A percentile compares a stretch with the other conserved stretches of the same genome.
These are phyloP conservation scores for Cyberlindnera galapagoensis DNA, from an alignment of 805 yeast species.

Conservation along the genomic window DNA sequence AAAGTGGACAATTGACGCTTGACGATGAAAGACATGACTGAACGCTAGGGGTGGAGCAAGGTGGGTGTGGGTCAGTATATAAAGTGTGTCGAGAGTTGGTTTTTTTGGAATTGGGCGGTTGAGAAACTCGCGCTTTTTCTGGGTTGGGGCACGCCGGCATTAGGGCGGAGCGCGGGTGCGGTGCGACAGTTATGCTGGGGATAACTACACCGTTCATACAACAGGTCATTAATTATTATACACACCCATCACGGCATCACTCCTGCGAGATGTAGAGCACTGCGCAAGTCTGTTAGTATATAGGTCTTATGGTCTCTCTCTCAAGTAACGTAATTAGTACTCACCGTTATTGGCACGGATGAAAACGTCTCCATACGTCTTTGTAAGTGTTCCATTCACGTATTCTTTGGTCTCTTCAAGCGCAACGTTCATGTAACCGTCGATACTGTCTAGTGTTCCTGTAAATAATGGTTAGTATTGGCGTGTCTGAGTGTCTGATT, in stretches of 20 bases:
- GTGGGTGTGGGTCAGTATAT: slow-evolving; percentile 4
- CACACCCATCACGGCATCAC: slow-evolving; percentile 2
- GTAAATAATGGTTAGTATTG: too few species aligned
- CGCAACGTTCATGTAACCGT: slow-evolving; percentile 95
- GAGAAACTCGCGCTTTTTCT: too few species aligned
- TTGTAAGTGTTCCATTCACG: slow-evolving; percentile 41
- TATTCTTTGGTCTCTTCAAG: slow-evolving; percentile 70
- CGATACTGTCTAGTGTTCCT: slow-evolving; percentile 74
- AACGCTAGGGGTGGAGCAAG: slow-evolving; percentile 9
- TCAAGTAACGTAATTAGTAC: slow-evolving; percentile 22
- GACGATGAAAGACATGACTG: slow-evolving; percentile 68
- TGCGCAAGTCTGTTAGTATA: slow-evolving; percentile 9
- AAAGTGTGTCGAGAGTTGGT: too few species aligned
- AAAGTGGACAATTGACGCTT: slow-evolving; percentile 93
- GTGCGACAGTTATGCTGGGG: slow-evolving; percentile 9
- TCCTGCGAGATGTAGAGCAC: slow-evolving; percentile 23
- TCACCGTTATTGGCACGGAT: slow-evolving; percentile 81
- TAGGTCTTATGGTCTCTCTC: neutral
- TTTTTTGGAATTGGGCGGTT: too few species aligned
- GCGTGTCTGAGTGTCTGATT: too few species aligned
- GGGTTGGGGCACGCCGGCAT: too few species aligned
- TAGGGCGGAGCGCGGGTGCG: slow-evolving; percentile 3
- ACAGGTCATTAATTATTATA: neutral
- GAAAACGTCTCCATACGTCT: slow-evolving; percentile 69
- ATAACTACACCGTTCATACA: slow-evolving; percentile 1